Percentiles rank a stretch among this genome's conserved stretches.
Evolutionary conservation across 306 rosid species (phyloP).

Genomic region (Mimosa pudica): DNA sequence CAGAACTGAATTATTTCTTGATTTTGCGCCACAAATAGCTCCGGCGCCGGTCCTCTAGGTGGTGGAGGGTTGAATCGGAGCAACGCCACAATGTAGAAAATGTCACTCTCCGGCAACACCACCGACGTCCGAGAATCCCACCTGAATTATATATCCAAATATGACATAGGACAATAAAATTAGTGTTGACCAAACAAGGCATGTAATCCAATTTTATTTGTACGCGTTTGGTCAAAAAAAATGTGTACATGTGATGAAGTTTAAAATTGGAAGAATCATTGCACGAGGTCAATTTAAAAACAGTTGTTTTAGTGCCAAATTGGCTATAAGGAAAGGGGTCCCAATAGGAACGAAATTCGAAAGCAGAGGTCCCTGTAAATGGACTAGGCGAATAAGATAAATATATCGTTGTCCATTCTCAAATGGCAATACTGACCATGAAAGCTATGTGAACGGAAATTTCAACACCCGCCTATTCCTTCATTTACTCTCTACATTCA

Average conservation of each 20-base stretch:
- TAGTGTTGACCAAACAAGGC: background rate
- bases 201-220: background rate
- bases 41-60: slow-evolving; percentile 53
- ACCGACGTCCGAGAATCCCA: slow-evolving; percentile 89
- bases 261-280: background rate
- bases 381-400: slow-evolving; percentile 57
- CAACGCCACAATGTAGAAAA: slow-evolving; percentile 84
- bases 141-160: slow-evolving; percentile 43
- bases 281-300: slow-evolving; percentile 35
- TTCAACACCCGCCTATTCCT: background rate
- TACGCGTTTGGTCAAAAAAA: too few species aligned
- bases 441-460: slow-evolving; percentile 40
- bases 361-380: slow-evolving; percentile 50
- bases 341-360: slow-evolving; percentile 36
- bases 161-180: background rate
- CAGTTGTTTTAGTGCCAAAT: slow-evolving; percentile 30
- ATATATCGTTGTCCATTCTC: slow-evolving; percentile 58
- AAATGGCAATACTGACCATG: slow-evolving; percentile 49
- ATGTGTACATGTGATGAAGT: background rate
- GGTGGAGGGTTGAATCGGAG: slow-evolving; percentile 68
- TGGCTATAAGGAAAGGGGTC: slow-evolving; percentile 30
- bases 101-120: slow-evolving; percentile 73
- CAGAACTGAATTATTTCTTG: slow-evolving; percentile 61
- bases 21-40: slow-evolving; percentile 65
- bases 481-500: background rate